Evolutionary conservation across 1,284 basidiomycete genomes (phyloP).

Genomic region (Kwoniella shivajii): DNA sequence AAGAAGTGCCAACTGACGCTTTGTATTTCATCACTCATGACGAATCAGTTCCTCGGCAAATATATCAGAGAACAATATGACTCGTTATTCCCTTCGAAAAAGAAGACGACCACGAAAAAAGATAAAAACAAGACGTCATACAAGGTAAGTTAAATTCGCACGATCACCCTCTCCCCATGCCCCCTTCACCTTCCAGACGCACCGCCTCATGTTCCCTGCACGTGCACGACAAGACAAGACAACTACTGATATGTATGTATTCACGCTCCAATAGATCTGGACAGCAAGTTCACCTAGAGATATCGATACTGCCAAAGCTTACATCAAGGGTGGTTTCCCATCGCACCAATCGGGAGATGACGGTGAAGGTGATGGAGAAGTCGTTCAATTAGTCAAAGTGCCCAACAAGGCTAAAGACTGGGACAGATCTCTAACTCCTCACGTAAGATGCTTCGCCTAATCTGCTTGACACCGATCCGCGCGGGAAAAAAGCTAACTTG

Average conservation of each 20-base stretch:
- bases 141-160: conserved; percentile 30
- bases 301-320: conserved; percentile 53
- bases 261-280: conserved; percentile 45
- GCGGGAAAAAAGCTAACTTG: not conserved
- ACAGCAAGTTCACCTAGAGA: conserved; percentile 53
- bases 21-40: not conserved
- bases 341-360: conserved; percentile 50
- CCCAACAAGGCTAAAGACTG: conserved; percentile 55
- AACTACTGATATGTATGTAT: too few relatives aligned
- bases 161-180: too few relatives aligned
- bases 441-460: conserved; percentile 33
- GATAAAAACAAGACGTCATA: conserved; percentile 25
- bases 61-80: conserved; percentile 49
- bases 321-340: conserved; percentile 55
- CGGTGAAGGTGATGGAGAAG: conserved; percentile 53
- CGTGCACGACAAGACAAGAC: too few relatives aligned
- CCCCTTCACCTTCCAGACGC: too few relatives aligned
- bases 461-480: too few relatives aligned
- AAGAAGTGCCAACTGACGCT: not conserved
- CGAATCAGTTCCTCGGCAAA: conserved; percentile 40
- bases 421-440: conserved; percentile 54
- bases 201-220: too few relatives aligned
- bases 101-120: conserved; percentile 19
- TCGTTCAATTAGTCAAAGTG: conserved; percentile 54
- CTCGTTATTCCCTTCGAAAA: conserved; percentile 47